phyloP scores from a whole-genome alignment of 176 grass and related monocot genomes.

The Secale cereale region DNA sequence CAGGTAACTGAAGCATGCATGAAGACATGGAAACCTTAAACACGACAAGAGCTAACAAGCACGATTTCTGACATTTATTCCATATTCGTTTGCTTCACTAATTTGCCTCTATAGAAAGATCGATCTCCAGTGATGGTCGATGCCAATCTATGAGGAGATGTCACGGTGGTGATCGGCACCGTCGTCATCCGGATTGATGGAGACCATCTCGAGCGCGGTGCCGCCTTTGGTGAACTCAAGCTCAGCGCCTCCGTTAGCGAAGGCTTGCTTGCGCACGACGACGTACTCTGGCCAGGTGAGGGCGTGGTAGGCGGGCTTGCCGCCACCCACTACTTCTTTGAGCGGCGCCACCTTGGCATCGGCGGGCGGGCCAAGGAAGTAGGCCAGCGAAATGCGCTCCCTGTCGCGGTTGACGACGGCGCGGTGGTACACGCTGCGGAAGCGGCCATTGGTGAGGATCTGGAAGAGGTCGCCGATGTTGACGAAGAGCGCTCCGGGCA shows the following conservation, averaged over 20 bases:
- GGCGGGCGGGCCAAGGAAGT: slow-evolving; percentile 60
- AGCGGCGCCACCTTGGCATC: slow-evolving; percentile 55
- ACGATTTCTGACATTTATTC: too few relatives aligned
- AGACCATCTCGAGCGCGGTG: slow-evolving; percentile 49
- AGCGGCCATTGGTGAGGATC: too few relatives aligned
- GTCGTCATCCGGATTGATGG: background rate
- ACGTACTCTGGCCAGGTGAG: slow-evolving; percentile 94
- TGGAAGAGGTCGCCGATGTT: too few relatives aligned
- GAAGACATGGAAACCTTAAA: too few relatives aligned
- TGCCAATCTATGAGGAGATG: too few relatives aligned
- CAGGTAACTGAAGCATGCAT: too few relatives aligned
- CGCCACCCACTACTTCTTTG: slow-evolving; percentile 19
- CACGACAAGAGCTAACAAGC: too few relatives aligned
- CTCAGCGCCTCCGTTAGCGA: slow-evolving; percentile 32
- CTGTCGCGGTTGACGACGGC: background rate
- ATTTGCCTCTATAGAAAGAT: too few relatives aligned
- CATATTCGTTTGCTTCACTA: too few relatives aligned
- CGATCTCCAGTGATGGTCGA: too few relatives aligned
- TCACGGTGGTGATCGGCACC: background rate
- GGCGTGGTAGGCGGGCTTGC: slow-evolving; percentile 42
- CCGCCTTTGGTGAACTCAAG: background rate
- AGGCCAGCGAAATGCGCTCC: slow-evolving; percentile 68
- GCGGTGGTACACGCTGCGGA: too few relatives aligned
- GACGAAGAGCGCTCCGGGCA: too few relatives aligned
- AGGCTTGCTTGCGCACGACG: slow-evolving; percentile 60